Base-by-base conservation (phyloP, 1,284 basidiomycete species). In the Cutaneotrichosporon sp. region DNA sequence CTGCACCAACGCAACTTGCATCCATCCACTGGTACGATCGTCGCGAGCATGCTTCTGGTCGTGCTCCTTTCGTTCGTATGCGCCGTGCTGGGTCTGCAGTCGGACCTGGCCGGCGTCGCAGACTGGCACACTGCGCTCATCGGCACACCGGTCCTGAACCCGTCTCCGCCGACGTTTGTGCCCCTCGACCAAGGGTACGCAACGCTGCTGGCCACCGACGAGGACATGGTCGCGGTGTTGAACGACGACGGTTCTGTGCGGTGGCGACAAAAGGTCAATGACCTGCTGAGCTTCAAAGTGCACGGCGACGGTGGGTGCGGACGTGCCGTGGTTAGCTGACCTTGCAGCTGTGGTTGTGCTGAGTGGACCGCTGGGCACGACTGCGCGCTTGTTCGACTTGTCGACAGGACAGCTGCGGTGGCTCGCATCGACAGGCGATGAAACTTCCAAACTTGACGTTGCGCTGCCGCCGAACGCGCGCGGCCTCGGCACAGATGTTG, bases 41-140 rank as follows among this genome's bases (percentile, higher is more conserved):
- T 10, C 26, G 43, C 43, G 43, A 43, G 38, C 40, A 39, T 43
- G 36, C 15, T 39, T 20, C 40, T 47, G 21, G 39, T 52, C 43
- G 44, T 36, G 46, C 34, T 59, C 45, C 15, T 59, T 38, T 20
- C 46, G 8, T 17, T 52, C 20, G 17, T 52, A 30, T 41, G 21
- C 30, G 44, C 51, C 26, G 41, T 52, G 40, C 33, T 47, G 10
- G 52, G 47, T 9, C 60, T 62, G 10, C 70, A 74, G 55, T 61
- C 64, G 21, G 68, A 73, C 39, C 61, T 75, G 15, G 88, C 84
- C 34, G 90, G 90, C 46, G 78, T 89, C 33, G 80, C 90, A 35
- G 90, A 93, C 77, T 93, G 90, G 90, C 81, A 93, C 75, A 85
- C 83, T 60, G 73, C 79, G 18, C 79, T 86, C 23, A 76, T 90